Evolutionary conservation across 1,139 yeast genomes (phyloP), one percentile per base, ranked within the genome.

Genomic region (Sugiyamaella castrensis): DNA sequence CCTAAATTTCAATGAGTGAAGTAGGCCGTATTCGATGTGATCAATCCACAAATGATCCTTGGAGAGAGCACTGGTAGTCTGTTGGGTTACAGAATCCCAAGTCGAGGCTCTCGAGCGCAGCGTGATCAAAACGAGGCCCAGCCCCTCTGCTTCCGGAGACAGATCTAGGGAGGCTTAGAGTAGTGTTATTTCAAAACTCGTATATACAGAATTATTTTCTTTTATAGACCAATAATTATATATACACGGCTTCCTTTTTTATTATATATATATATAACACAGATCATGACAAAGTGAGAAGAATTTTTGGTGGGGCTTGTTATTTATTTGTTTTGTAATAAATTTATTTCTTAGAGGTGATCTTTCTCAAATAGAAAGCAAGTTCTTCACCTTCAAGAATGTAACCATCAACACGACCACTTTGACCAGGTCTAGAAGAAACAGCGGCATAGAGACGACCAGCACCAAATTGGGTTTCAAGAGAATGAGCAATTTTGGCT

Each of bases 391-490:
- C 98, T 83, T 92, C 99, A 77, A 94, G 87, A 79, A 92, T 85
- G 95, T 94, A 92, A 79, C 99, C 99, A 76, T 94, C 98, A 80
- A 92, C 85, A 82, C 99, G 94, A 79, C 99, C 99, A 66, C 96
- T 86, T 84, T 92, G 99, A 78, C 99, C 99, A 76, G 99, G 99
- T 84, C 99, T 91, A 56, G 98, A 92, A 67, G 98, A 89, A 73
- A 92, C 89, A 75, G 83, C 84, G 76, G 98, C 98, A 82, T 92
- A 92, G 71, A 92, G 85, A 81, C 94, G 89, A 84, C 98, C 98
- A 66, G 98, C 89, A 76, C 84, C 84, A 84, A 92, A 92, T 82
- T 92, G 98, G 69, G 91, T 72, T 72, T 89, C 94, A 67, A 92
- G 92, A 71, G 96, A 83, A 64, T 80, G 74, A 79, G 91, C 97